Evolutionary conservation across 1,139 yeast species (phyloP), one percentile per base, ranked within the genome.

Genomic region (Taphrina betulina): DNA sequence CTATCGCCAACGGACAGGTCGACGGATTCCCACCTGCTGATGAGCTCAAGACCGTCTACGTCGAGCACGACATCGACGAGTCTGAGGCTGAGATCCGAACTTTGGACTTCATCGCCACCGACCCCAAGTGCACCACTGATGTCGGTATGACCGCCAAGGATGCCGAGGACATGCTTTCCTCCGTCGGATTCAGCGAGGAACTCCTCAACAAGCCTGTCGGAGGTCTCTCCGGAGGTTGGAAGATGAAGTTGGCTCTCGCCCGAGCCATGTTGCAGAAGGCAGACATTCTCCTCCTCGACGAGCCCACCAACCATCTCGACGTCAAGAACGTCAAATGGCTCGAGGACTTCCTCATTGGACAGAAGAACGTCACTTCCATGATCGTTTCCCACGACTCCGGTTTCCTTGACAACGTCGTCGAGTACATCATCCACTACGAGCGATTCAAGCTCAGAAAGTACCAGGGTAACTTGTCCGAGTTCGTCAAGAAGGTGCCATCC

Each of bases 221-320:
- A 72, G 87, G 96, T 64, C 81, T 92, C 69, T 90, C 97, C 71
- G 98, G 98, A 84, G 98, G 98, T 83, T 92, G 98, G 98, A 92
- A 92, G 83, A 92, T 92, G 98, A 92, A 92, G 80, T 83, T 92
- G 75, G 98, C 96, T 73, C 82, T 92, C 72, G 97, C 97, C 68
- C 87, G 96, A 79, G 98, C 98, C 72, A 96, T 92, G 74, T 85
- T 92, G 78, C 87, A 87, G 82, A 89, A 89, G 78, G 97, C 97
- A 69, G 97, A 92, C 78, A 92, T 92, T 73, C 81, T 92, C 76
- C 82, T 92, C 76, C 83, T 92, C 75, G 98, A 92, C 82, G 98
- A 92, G 82, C 98, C 98, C 79, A 92, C 98, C 73, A 92, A 92
- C 85, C 98, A 92, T 80, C 86, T 92, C 85, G 98, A 92, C 79